Percentiles rank a stretch among this genome's conserved stretches.
These are phyloP conservation scores for Aspergillus viridinutans DNA, from an alignment of 2,329 filamentous ascomycete genomes.

Conservation along the genomic window DNA sequence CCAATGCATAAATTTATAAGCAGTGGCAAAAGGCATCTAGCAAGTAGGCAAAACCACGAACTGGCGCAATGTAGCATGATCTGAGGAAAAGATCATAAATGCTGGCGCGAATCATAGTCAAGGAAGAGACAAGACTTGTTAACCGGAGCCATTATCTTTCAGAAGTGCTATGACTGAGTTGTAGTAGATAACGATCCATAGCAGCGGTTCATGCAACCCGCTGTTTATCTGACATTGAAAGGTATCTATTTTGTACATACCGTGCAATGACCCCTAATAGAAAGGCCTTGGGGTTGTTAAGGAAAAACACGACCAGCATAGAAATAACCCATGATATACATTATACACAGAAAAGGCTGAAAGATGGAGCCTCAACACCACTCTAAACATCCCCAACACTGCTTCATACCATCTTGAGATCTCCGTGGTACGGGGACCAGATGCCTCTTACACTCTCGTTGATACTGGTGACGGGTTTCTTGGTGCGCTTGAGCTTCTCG, in stretches of 20 bases:
- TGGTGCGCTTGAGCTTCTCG: conserved; percentile 49
- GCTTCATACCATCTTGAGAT: conserved; percentile 47
- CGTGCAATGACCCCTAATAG: conserved; percentile 19
- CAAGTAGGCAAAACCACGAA: background rate
- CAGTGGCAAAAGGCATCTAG: background rate
- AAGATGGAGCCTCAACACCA: conserved; percentile 16
- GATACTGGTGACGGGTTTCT: conserved; percentile 56
- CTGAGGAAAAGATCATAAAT: background rate
- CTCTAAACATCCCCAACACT: conserved; percentile 9
- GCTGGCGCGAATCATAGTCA: background rate
- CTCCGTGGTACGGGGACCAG: conserved; percentile 61
- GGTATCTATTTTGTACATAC: conserved; percentile 18
- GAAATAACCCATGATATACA: conserved; percentile 28
- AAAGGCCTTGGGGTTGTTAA: conserved; percentile 10
- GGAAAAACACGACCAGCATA: conserved; percentile 15
- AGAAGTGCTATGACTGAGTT: background rate
- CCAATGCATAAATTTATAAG: background rate
- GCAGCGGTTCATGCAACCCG: background rate
- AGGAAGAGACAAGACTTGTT: background rate
- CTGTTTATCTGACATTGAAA: background rate
- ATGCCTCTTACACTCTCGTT: conserved; percentile 64
- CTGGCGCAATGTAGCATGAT: background rate
- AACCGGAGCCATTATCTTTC: background rate
- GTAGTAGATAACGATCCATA: background rate
- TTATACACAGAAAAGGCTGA: conserved; percentile 13